Base-by-base conservation (phyloP, 306 rosid species). In the Parietaria judaica region DNA sequence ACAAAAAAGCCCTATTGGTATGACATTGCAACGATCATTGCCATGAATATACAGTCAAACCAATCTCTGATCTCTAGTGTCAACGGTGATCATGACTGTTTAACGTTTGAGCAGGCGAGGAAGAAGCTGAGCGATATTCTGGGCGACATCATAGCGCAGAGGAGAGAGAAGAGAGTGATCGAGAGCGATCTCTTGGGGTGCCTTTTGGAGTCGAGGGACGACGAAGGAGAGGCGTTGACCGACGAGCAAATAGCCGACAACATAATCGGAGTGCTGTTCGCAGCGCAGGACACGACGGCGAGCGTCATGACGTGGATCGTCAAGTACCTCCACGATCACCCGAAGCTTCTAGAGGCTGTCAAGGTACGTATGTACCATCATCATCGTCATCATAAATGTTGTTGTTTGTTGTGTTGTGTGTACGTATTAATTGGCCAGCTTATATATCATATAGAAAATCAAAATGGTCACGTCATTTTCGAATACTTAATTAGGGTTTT, bases 251-350 rank as follows among this genome's bases (percentile, higher is more conserved):
- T 92, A 31, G 85, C 82, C 9, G 97, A 87, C 76, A 91, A 91
- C 75, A 78, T 87, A 43, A 87, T 91, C 57, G 97, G 96, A 41
- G 96, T 88, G 51, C 77, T 92, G 34, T 92, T 92, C 72, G 98
- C 98, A 60, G 96, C 98, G 65, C 92, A 80, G 47, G 98, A 92
- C 73, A 92, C 98, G 8, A 92, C 98, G 17, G 98, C 98, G 14
- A 88, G 82, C 67, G 90, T 79, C 54, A 81, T 88, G 81, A 92
- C 98, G n/a, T 92, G 98, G 98, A 65, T 86, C 17, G 63, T 84
- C 57, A 82, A 84, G 81, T 92, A 83, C 74, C 78, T 92, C 38
- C 95, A 86, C 17, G 85, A 92, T 60, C 73, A 84, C 37, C 94
- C 84, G 6, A 88, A 88, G 71, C 78, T 88, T 80, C 76, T 92